Evolutionary conservation across 1,284 basidiomycete genomes (phyloP).

Genomic region (Trametes hirsuta): DNA sequence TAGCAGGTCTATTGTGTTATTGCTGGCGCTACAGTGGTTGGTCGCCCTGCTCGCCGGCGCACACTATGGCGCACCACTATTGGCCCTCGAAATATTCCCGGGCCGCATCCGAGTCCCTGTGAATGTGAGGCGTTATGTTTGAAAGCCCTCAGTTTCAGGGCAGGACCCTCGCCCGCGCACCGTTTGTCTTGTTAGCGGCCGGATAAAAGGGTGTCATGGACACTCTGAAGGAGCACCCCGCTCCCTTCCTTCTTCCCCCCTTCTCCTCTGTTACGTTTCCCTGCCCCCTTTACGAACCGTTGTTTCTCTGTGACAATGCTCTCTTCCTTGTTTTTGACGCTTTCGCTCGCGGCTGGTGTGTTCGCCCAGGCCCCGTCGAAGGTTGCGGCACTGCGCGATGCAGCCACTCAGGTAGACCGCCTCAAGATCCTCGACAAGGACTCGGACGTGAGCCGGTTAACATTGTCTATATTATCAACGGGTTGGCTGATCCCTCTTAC

Average conservation of each 20-base stretch:
- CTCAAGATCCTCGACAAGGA: constrained; percentile 31
- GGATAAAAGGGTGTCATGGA: constrained; percentile 12
- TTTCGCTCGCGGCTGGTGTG: constrained; percentile 21
- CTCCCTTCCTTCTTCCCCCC: constrained; percentile 1
- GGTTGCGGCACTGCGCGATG: constrained; percentile 25
- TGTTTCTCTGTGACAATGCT: constrained; percentile 17
- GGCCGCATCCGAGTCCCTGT: neutral
- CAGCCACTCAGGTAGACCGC: constrained; percentile 26
- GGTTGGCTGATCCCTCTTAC: neutral
- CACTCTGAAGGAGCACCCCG: constrained; percentile 1
- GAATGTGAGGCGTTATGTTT: neutral
- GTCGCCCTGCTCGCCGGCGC: neutral
- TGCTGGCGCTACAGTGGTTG: neutral
- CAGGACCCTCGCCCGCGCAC: neutral
- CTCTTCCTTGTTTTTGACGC: constrained; percentile 18
- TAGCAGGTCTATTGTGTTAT: neutral
- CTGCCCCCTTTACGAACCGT: neutral
- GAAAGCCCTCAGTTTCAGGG: constrained; percentile 1
- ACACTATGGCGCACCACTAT: constrained; percentile 9
- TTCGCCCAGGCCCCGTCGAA: constrained; percentile 19
- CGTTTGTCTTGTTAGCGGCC: neutral
- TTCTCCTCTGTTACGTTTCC: constrained; percentile 5
- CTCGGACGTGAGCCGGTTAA: constrained; percentile 23
- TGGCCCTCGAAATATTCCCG: neutral
- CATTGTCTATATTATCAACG: neutral